phyloP scores from a whole-genome alignment of 225 moss, liverwort and hornwort genomes.

The Antitrichia curtipendula region DNA sequence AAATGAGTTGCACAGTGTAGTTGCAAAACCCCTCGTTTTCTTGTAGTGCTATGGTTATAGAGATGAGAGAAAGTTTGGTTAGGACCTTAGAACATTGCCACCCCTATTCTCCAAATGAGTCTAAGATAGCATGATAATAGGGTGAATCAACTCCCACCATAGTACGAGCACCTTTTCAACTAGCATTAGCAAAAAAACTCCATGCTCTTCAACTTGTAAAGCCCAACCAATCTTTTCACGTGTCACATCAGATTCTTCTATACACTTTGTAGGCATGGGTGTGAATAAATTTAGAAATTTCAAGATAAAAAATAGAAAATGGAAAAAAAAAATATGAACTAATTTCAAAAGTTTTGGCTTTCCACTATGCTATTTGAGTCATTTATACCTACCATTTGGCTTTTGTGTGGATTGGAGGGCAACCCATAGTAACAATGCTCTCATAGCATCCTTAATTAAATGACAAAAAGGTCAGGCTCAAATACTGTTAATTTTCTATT shows the following conservation, averaged over 20 bases:
- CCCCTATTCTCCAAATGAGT: neutral
- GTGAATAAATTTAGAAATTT: neutral
- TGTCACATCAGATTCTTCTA: neutral
- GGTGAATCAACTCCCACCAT: neutral
- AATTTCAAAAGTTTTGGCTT: neutral
- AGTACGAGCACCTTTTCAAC: neutral
- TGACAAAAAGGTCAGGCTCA: neutral
- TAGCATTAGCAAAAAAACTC: neutral
- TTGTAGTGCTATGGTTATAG: neutral
- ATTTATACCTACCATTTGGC: accelerated
- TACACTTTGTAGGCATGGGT: accelerated
- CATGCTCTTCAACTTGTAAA: no score
- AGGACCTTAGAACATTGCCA: neutral
- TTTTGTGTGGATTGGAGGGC: neutral
- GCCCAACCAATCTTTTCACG: neutral
- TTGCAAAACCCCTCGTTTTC: no score
- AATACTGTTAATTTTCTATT: neutral
- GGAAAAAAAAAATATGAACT: neutral
- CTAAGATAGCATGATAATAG: no score
- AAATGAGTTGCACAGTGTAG: no score
- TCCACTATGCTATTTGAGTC: accelerated
- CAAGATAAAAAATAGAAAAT: neutral
- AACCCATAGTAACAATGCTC: accelerated
- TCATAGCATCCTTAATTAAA: neutral
- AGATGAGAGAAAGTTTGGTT: accelerated